These are phyloP conservation scores for Geotrichum siamense DNA, from an alignment of 1,139 yeast genomes.

Conservation along the genomic window DNA sequence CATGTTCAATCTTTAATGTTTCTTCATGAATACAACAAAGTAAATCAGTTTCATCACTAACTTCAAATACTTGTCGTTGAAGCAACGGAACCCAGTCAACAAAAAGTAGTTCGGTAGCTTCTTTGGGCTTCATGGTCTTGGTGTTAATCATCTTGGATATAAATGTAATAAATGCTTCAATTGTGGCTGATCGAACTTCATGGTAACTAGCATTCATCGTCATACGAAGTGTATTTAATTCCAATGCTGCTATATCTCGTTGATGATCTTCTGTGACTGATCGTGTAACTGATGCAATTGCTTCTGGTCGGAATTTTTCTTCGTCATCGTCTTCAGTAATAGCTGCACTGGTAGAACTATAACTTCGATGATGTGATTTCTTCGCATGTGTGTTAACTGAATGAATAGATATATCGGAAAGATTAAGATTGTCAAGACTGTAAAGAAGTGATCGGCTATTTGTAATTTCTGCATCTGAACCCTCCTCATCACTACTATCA, in stretches of 20 bases:
- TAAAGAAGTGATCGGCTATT: slow-evolving; percentile 39
- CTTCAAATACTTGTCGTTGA: slow-evolving; percentile 68
- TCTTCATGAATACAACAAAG: slow-evolving; percentile 51
- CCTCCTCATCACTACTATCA: slow-evolving; percentile 44
- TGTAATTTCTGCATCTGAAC: slow-evolving; percentile 35
- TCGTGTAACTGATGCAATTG: slow-evolving; percentile 86
- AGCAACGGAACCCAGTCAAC: slow-evolving; percentile 74
- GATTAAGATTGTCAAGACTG: slow-evolving; percentile 53
- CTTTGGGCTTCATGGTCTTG: slow-evolving; percentile 64
- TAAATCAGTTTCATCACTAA: slow-evolving; percentile 69
- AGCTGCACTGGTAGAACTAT: slow-evolving; percentile 22
- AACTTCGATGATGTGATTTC: slow-evolving; percentile 11
- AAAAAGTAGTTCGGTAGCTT: slow-evolving; percentile 69
- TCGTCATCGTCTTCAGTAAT: slow-evolving; percentile 47
- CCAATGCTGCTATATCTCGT: slow-evolving; percentile 84
- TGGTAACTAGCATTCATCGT: slow-evolving; percentile 93
- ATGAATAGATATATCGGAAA: slow-evolving; percentile 71
- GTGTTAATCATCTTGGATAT: slow-evolving; percentile 67
- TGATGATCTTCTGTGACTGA: slow-evolving; percentile 90
- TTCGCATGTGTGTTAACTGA: slow-evolving; percentile 19
- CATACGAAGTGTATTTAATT: slow-evolving; percentile 91
- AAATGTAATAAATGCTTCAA: slow-evolving; percentile 61
- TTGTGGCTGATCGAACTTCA: slow-evolving; percentile 80
- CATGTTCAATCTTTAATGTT: slow-evolving; percentile 38
- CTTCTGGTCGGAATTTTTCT: slow-evolving; percentile 81